Percentiles rank a stretch among this genome's conserved stretches.
These are phyloP conservation scores for Hippophae rhamnoides DNA, from an alignment of 306 rosid genomes.

Conservation along the genomic window DNA sequence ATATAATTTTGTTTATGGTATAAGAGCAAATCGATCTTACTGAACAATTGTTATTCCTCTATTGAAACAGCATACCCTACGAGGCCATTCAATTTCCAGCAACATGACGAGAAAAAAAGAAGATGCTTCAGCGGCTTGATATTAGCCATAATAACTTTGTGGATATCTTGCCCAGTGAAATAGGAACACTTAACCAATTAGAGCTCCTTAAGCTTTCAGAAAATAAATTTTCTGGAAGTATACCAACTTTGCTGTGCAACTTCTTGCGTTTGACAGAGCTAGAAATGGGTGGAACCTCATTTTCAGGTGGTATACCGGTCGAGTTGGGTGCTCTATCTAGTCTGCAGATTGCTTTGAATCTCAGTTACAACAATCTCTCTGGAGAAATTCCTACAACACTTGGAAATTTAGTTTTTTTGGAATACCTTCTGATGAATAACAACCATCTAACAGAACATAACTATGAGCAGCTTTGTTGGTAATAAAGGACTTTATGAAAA, in stretches of 20 bases:
- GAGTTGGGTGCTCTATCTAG: constrained; percentile 58
- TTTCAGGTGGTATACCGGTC: constrained; percentile 57
- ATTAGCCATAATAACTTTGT: constrained; percentile 52
- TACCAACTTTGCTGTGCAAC: constrained; percentile 51
- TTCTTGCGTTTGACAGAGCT: constrained; percentile 66
- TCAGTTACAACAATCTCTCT: constrained; percentile 62
- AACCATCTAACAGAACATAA: constrained; percentile 51
- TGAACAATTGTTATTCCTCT: too few relatives aligned
- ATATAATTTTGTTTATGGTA: too few relatives aligned
- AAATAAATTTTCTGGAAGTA: constrained; percentile 45
- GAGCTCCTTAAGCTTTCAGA: constrained; percentile 77
- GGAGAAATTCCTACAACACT: constrained; percentile 60
- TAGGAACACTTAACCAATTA: constrained; percentile 60
- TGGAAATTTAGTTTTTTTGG: constrained; percentile 54
- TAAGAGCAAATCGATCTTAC: too few relatives aligned
- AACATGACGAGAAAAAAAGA: neutral
- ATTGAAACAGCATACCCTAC: too few relatives aligned
- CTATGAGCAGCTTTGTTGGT: constrained; percentile 48
- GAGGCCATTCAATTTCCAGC: too few relatives aligned
- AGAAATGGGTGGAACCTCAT: constrained; percentile 63
- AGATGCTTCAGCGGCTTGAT: constrained; percentile 68
- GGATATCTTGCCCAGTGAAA: constrained; percentile 44
- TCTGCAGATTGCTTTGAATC: constrained; percentile 76
- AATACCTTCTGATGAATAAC: constrained; percentile 53
- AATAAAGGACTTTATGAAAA: constrained; percentile 71